Percentiles rank a stretch among this genome's conserved stretches.
These are phyloP conservation scores for Pseudomonodictys pantanalensis DNA, from an alignment of 495 filamentous ascomycete species.

Conservation along the genomic window DNA sequence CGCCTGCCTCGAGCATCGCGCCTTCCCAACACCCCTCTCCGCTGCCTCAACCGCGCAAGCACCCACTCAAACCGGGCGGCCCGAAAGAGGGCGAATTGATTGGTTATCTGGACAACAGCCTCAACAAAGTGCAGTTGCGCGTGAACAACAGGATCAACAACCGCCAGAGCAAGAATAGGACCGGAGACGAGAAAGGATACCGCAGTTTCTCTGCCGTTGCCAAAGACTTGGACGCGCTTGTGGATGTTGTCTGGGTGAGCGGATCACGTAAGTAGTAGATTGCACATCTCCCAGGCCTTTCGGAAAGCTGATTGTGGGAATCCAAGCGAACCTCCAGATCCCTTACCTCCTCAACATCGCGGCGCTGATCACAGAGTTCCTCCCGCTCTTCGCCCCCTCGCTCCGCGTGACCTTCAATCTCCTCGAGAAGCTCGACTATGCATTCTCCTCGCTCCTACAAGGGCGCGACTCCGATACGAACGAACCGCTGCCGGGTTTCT, in stretches of 20 bases:
- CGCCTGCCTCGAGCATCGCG: conserved; percentile 47
- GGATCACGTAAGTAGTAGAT: conserved; percentile 67
- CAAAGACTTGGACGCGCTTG: conserved; percentile 64
- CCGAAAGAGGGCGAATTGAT: conserved; percentile 74
- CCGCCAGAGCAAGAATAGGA: conserved; percentile 17
- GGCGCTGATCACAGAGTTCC: conserved; percentile 60
- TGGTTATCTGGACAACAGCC: conserved; percentile 60
- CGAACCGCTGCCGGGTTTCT: conserved; percentile 64
- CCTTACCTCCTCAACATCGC: conserved; percentile 78
- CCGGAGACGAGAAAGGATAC: conserved; percentile 61
- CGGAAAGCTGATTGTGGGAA: neutral
- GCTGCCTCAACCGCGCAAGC: conserved; percentile 63
- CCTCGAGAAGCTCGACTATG: conserved; percentile 72
- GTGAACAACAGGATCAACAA: conserved; percentile 69
- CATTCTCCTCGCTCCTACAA: conserved; percentile 68
- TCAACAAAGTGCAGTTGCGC: conserved; percentile 63
- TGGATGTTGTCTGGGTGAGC: conserved; percentile 78
- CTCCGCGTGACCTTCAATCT: conserved; percentile 61
- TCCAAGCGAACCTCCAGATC: conserved; percentile 68
- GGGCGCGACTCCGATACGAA: conserved; percentile 65
- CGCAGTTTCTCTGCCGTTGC: conserved; percentile 64
- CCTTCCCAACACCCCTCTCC: conserved; percentile 49
- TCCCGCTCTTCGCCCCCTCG: conserved; percentile 65
- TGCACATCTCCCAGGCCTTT: neutral
- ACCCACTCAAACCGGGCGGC: conserved; percentile 66